phyloP scores from a whole-genome alignment of 768 basidiomycete species.

The Harrya chromipes region DNA sequence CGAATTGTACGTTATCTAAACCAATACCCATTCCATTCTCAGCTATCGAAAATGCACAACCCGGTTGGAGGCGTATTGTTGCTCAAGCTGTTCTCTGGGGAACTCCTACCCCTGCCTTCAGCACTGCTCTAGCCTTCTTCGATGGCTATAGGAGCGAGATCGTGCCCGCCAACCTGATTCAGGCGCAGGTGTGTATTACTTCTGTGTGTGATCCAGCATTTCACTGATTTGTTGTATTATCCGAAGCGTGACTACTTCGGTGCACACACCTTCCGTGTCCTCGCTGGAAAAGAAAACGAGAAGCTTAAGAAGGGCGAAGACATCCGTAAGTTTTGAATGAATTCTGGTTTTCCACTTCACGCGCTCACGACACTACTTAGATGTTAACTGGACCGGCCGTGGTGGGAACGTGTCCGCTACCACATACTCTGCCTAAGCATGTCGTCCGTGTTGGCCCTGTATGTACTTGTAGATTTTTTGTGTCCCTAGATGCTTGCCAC shows the following conservation, averaged over 20 bases:
- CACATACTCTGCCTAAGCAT: slow-evolving; percentile 66
- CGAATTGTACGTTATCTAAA: background rate
- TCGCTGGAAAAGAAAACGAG: slow-evolving; percentile 87
- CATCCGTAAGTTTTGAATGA: slow-evolving; percentile 65
- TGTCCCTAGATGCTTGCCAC: background rate
- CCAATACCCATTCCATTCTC: slow-evolving; percentile 3
- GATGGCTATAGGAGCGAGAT: slow-evolving; percentile 97
- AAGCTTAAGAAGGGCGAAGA: slow-evolving; percentile 78
- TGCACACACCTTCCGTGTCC: slow-evolving; percentile 95
- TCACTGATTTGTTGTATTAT: slow-evolving; percentile 5
- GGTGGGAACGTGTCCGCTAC: slow-evolving; percentile 93
- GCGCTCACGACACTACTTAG: slow-evolving; percentile 36
- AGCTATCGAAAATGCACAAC: slow-evolving; percentile 93
- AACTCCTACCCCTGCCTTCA: slow-evolving; percentile 96
- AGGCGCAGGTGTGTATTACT: slow-evolving; percentile 67
- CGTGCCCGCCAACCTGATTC: slow-evolving; percentile 90
- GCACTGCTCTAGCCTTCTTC: slow-evolving; percentile 97
- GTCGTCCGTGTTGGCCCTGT: background rate
- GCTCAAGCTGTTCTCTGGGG: slow-evolving; percentile 98
- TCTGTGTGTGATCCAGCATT: background rate
- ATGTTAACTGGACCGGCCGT: slow-evolving; percentile 99
- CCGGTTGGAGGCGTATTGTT: slow-evolving; percentile 96
- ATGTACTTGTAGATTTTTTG: slow-evolving; percentile 18
- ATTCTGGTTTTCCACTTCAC: background rate
- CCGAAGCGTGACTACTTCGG: slow-evolving; percentile 95